Conservation (phyloP, 768 basidiomycete species). For the Boletus reticuloceps region DNA sequence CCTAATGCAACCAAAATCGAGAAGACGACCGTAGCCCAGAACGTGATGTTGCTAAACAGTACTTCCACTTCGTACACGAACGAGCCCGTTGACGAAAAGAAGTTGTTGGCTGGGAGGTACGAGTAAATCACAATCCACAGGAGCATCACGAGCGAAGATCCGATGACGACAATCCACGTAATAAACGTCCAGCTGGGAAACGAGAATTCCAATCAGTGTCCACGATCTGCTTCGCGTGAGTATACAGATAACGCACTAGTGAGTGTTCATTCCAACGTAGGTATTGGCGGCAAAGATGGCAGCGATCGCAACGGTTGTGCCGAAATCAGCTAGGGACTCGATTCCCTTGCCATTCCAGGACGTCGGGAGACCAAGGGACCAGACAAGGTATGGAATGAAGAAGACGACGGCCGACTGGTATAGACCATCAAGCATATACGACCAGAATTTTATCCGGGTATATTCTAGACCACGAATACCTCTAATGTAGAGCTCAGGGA, state of each 20-base stretch:
- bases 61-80: constrained; percentile 72
- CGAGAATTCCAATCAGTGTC: constrained; percentile 4
- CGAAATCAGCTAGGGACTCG: constrained; percentile 81
- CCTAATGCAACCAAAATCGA: constrained; percentile 70
- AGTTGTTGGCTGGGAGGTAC: constrained; percentile 67
- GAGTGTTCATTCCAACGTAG: constrained; percentile 86
- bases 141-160: constrained; percentile 78
- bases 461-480: constrained; percentile 94
- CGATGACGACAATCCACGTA: constrained; percentile 79
- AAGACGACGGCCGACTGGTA: constrained; percentile 89
- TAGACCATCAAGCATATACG: constrained; percentile 91
- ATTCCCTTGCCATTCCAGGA: constrained; percentile 82
- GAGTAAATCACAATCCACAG: constrained; percentile 91
- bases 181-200: constrained; percentile 71
- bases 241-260: constrained; percentile 64
- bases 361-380: constrained; percentile 59
- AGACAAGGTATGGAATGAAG: constrained; percentile 79
- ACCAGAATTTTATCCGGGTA: constrained; percentile 88
- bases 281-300: constrained; percentile 88
- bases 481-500: constrained; percentile 93
- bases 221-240: not conserved
- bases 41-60: constrained; percentile 74
- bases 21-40: constrained; percentile 80
- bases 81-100: constrained; percentile 68
- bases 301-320: constrained; percentile 85